Conservation (phyloP, 1,284 basidiomycete genomes). For the Sanghuangporus weigelae region DNA sequence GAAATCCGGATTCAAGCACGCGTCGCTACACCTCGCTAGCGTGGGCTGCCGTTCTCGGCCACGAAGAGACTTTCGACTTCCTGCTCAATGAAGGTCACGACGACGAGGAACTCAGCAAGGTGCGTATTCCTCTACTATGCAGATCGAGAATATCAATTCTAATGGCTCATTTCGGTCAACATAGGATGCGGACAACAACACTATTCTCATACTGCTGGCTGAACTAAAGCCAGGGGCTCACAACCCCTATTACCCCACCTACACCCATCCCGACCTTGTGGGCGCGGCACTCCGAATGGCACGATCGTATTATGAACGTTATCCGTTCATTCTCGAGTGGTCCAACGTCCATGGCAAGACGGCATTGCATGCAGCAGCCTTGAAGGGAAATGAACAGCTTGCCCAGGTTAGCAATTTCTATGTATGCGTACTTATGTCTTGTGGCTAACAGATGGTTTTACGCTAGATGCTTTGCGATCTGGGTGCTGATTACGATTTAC, state of each 20-base stretch:
- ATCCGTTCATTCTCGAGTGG: slow-evolving; percentile 85
- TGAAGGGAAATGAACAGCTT: slow-evolving; percentile 86
- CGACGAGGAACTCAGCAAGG: slow-evolving; percentile 84
- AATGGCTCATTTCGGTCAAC: background rate
- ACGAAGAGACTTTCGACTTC: slow-evolving; percentile 88
- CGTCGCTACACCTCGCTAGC: slow-evolving; percentile 80
- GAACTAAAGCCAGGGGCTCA: slow-evolving; percentile 57
- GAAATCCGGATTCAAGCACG: slow-evolving; percentile 76
- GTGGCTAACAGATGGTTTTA: slow-evolving; percentile 16
- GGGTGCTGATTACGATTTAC: slow-evolving; percentile 81
- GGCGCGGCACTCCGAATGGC: slow-evolving; percentile 77
- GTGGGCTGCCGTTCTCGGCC: slow-evolving; percentile 81
- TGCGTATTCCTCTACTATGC: slow-evolving; percentile 35
- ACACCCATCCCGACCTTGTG: slow-evolving; percentile 54
- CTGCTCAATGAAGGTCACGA: slow-evolving; percentile 81
- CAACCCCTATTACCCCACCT: slow-evolving; percentile 41
- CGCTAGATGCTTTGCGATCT: slow-evolving; percentile 80
- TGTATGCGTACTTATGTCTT: slow-evolving; percentile 18
- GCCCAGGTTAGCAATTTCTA: slow-evolving; percentile 56
- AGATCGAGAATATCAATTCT: background rate
- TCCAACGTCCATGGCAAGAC: slow-evolving; percentile 85
- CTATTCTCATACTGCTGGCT: slow-evolving; percentile 83
- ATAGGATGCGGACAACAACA: slow-evolving; percentile 86
- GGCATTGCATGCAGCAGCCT: slow-evolving; percentile 81
- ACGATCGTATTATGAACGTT: slow-evolving; percentile 73